A percentile compares a stretch with the other conserved stretches of the same genome.
phyloP scores from a whole-genome alignment of 257 asterid species.

The Thymus mandschuricus region DNA sequence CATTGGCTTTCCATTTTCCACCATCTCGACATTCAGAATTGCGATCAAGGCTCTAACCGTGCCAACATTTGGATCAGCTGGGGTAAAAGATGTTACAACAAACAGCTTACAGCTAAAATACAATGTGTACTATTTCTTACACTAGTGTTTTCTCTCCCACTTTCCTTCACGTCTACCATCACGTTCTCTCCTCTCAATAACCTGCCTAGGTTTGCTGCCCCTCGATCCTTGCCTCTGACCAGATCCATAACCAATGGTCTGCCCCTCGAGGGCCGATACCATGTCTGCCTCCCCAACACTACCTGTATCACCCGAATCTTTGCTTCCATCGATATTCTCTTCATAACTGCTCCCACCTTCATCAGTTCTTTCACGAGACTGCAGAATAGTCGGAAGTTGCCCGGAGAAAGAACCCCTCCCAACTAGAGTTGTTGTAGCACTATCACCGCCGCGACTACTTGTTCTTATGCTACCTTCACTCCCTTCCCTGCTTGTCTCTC shows the following conservation, averaged over 20 bases:
- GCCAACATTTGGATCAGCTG: background rate
- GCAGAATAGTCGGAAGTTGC: constrained; percentile 74
- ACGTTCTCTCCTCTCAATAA: constrained; percentile 83
- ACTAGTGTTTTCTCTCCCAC: constrained; percentile 96
- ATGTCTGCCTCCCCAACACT: constrained; percentile 84
- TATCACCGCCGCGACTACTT: constrained; percentile 43
- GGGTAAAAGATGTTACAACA: constrained; percentile 10
- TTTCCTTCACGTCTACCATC: constrained; percentile 90
- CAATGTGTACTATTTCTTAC: background rate
- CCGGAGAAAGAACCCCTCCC: constrained; percentile 72
- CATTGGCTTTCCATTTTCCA: background rate
- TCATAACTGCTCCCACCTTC: constrained; percentile 82
- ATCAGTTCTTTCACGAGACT: constrained; percentile 80
- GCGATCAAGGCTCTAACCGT: background rate
- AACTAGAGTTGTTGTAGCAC: constrained; percentile 52
- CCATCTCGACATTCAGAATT: background rate
- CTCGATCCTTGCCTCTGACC: constrained; percentile 71
- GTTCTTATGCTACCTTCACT: constrained; percentile 65
- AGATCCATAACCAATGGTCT: constrained; percentile 46
- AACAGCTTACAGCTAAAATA: background rate
- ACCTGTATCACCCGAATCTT: constrained; percentile 85
- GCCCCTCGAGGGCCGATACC: constrained; percentile 74
- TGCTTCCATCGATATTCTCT: constrained; percentile 79
- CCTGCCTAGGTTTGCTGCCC: constrained; percentile 80
- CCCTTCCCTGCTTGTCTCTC: constrained; percentile 71